phyloP scores from a whole-genome alignment of 192 early-diverging fungal species.

The Mortierella antarctica region DNA sequence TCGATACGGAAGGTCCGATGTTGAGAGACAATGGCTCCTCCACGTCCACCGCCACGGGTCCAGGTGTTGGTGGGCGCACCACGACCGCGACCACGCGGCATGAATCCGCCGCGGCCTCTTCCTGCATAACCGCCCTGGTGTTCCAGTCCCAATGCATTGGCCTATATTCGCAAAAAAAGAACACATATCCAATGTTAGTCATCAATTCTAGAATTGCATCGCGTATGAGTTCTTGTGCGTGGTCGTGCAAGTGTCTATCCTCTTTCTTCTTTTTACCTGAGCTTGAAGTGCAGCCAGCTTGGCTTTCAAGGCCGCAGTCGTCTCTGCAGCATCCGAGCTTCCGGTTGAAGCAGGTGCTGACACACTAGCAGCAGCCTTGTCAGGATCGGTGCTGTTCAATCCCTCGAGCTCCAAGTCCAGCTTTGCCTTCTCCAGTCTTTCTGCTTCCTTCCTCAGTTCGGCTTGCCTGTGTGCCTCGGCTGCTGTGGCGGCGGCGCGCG shows the following conservation, averaged over 20 bases:
- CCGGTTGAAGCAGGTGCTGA: slow-evolving; percentile 14
- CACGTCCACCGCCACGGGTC: slow-evolving; percentile 56
- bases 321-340: slow-evolving; percentile 30
- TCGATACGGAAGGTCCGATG: slow-evolving; percentile 63
- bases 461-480: slow-evolving; percentile 51
- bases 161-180: slow-evolving; percentile 28
- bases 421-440: slow-evolving; percentile 47
- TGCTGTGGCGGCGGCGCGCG: slow-evolving; percentile 47
- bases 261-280: slow-evolving; percentile 56
- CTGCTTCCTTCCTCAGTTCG: slow-evolving; percentile 47
- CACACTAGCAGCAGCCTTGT: not conserved
- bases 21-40: slow-evolving; percentile 58
- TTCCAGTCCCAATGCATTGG: slow-evolving; percentile 43
- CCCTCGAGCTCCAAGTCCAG: slow-evolving; percentile 66
- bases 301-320: slow-evolving; percentile 59
- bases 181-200: not conserved
- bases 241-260: not conserved
- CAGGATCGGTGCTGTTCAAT: slow-evolving; percentile 26
- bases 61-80: slow-evolving; percentile 57
- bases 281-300: slow-evolving; percentile 72
- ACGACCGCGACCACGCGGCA: slow-evolving; percentile 60
- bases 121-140: slow-evolving; percentile 49
- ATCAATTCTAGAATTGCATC: not conserved
- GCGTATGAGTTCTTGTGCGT: not conserved
- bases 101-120: slow-evolving; percentile 30